phyloP scores from a whole-genome alignment of 208 protist species.

The Sergeia podlipaevii region DNA sequence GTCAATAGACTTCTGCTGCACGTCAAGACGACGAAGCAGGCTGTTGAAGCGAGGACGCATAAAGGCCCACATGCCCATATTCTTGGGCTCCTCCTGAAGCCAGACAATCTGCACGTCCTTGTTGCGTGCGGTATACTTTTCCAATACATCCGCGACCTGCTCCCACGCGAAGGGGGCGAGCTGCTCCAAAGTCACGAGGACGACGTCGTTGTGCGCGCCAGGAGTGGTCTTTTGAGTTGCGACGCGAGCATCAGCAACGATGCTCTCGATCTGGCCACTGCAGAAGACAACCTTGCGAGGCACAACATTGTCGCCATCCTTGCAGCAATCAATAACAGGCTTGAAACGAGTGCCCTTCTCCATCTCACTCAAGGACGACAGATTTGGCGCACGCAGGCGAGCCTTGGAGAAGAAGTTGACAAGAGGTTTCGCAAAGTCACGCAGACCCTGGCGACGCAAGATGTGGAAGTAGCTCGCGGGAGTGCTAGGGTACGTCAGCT shows the following conservation, averaged over 20 bases:
- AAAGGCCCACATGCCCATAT: conserved; percentile 95
- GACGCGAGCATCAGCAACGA: conserved; percentile 80
- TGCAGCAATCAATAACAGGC: conserved; percentile 65
- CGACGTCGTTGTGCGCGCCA: conserved; percentile 77
- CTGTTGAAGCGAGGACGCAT: conserved; percentile 79
- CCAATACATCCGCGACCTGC: conserved; percentile 82
- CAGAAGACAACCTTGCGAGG: conserved; percentile 95
- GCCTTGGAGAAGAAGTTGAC: conserved; percentile 95
- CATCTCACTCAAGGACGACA: conserved; percentile 82
- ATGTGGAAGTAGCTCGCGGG: conserved; percentile 99
- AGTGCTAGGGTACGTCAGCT: conserved; percentile 96
- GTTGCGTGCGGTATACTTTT: conserved; percentile 86
- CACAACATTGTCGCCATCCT: conserved; percentile 27
- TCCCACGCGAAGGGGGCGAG: conserved; percentile 98
- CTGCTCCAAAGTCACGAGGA: conserved; percentile 95
- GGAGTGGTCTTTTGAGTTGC: conserved; percentile 40
- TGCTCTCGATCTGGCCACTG: conserved; percentile 98
- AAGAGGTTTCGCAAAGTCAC: conserved; percentile 98
- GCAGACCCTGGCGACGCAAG: conserved; percentile 95
- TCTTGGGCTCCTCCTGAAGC: conserved; percentile 98
- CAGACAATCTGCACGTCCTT: conserved; percentile 90
- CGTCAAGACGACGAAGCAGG: conserved; percentile 58
- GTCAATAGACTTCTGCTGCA: conserved; percentile 35
- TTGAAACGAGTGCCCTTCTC: conserved; percentile 61
- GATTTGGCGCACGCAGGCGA: conserved; percentile 87